Base-by-base conservation (phyloP, 306 rosid species). In the Psophocarpus tetragonolobus region DNA sequence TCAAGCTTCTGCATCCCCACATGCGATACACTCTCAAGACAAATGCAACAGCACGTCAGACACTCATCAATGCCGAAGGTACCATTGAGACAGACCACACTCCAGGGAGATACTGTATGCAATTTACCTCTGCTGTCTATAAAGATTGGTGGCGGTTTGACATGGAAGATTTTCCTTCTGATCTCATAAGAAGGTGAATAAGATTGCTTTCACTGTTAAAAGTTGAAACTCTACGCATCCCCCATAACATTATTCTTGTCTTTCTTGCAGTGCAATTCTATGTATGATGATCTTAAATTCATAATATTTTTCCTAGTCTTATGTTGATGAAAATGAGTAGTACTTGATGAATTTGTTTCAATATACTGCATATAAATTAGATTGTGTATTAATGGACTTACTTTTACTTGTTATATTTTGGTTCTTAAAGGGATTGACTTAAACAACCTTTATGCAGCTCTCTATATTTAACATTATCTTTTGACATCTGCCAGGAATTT, bases 1-100 rank as follows among this genome's bases (percentile, higher is more conserved):
- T 68, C 80, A 86, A 86, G 73, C 79, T 86, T 68, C 17, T 71
- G 73, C 78, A 81, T 60, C 88, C 88, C 30, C 83, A 73, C 33
- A 77, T 85, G 88, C 61, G 72, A 61, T 81, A 81, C 81, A 85
- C 88, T 26, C 8, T 85, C 51, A 85, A 51, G 68, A 33, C 82
- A 77, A 85, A 85, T 53, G 83, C 85, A 32, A 61, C 15, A 41
- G 8, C 83, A 27, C 88, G 83, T 50, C 71, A 85, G 42, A 71
- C 45, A 41, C 81, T 81, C 21, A 77, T 68, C 81, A 77, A 68
- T 68, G 83, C 83, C 1, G 45, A 67, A 41, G 88, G 88, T n/a
- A 33, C 29, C 67, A 18, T 26, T 15, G 88, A 85, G 78, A 38
- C 51, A 51, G 45, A 77, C 50, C 79, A 54, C 75, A 77, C 85